These are phyloP conservation scores for Candida golubevii DNA, from an alignment of 805 yeast genomes.

Conservation along the genomic window DNA sequence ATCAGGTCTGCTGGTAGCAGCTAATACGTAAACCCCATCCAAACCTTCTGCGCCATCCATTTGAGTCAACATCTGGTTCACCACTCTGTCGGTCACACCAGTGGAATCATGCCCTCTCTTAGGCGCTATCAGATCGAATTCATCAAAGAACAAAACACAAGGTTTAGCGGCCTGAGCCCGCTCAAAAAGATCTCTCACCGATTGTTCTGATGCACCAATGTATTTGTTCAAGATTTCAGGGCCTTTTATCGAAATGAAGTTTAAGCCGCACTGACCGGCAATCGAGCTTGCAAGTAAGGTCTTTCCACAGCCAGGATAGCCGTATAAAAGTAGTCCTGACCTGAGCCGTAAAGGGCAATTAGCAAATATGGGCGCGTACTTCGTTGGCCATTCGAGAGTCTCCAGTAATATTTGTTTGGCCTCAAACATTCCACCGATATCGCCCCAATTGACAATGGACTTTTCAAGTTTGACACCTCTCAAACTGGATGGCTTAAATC, in stretches of 20 bases:
- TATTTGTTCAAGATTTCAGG: slow-evolving; percentile 94
- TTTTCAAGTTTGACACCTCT: slow-evolving; percentile 85
- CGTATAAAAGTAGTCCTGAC: slow-evolving; percentile 86
- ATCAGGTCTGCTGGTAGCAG: slow-evolving; percentile 96
- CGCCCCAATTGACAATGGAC: slow-evolving; percentile 71
- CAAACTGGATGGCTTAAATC: slow-evolving; percentile 73
- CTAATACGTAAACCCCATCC: slow-evolving; percentile 93
- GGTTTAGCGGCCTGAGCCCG: slow-evolving; percentile 94
- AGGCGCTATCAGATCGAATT: slow-evolving; percentile 95
- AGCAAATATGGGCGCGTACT: slow-evolving; percentile 90
- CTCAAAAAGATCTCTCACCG: slow-evolving; percentile 88
- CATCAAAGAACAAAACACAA: slow-evolving; percentile 89
- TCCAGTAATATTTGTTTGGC: slow-evolving; percentile 77
- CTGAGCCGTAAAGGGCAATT: slow-evolving; percentile 82
- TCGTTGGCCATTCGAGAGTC: slow-evolving; percentile 96
- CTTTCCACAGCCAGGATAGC: slow-evolving; percentile 98
- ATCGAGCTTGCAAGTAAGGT: slow-evolving; percentile 90
- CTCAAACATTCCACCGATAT: slow-evolving; percentile 80
- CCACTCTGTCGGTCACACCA: slow-evolving; percentile 96
- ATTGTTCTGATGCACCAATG: slow-evolving; percentile 96
- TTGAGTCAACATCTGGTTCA: slow-evolving; percentile 92
- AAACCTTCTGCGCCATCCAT: slow-evolving; percentile 99
- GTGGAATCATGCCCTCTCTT: slow-evolving; percentile 97
- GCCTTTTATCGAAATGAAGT: slow-evolving; percentile 90
- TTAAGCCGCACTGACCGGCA: slow-evolving; percentile 89